Conservation (phyloP, 1,284 basidiomycete genomes). For the Puccinia polysora region DNA sequence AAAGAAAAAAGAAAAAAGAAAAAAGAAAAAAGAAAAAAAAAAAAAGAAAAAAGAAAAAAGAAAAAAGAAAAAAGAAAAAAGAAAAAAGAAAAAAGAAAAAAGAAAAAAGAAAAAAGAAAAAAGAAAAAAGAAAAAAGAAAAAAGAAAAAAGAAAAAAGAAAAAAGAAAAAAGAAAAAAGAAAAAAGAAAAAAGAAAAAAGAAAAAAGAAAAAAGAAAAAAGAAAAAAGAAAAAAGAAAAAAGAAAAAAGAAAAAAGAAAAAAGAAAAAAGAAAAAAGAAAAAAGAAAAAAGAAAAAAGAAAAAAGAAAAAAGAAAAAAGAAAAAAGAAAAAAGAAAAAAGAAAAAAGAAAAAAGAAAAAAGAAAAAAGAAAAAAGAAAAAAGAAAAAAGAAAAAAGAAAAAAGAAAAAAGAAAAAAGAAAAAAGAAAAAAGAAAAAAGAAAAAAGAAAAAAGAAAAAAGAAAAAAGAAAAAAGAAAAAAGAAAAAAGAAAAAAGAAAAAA, state of each 20-base stretch:
- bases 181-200: neutral
- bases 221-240: neutral
- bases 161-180: neutral
- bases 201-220: neutral
- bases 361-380: no score
- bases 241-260: conserved; percentile 1
- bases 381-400: no score
- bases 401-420: no score
- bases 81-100: neutral
- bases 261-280: neutral
- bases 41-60: neutral
- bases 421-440: no score
- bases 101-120: neutral
- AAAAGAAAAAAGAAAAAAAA: neutral
- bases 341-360: neutral
- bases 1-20: neutral
- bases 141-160: neutral
- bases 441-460: no score
- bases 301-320: neutral
- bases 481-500: no score
- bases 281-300: conserved; percentile 1
- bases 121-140: neutral
- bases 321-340: neutral
- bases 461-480: no score
- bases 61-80: neutral